Conservation (phyloP, 208 protist genomes). For the Novymonas esmeraldas region DNA sequence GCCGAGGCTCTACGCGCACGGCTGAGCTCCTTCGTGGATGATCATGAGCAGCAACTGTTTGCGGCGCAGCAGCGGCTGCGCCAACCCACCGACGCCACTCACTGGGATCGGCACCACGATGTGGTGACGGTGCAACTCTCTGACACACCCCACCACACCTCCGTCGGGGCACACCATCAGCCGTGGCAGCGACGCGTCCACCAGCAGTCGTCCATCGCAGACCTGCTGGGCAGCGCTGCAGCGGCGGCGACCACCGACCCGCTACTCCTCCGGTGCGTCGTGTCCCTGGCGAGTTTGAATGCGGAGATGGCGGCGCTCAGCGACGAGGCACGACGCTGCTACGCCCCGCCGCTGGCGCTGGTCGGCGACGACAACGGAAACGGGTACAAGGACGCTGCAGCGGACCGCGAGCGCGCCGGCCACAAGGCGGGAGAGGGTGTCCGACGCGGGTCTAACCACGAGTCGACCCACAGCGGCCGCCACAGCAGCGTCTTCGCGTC, state of each 20-base stretch:
- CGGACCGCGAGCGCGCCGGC: not conserved
- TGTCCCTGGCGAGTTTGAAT: slow-evolving; percentile 40
- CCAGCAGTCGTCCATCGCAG: slow-evolving; percentile 42
- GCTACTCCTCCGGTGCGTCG: slow-evolving; percentile 44
- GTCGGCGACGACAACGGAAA: slow-evolving; percentile 49
- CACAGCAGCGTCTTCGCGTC: not conserved
- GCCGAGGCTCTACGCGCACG: slow-evolving; percentile 16
- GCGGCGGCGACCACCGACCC: slow-evolving; percentile 35
- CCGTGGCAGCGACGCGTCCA: slow-evolving; percentile 17
- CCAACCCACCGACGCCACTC: slow-evolving; percentile 47
- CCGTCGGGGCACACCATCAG: slow-evolving; percentile 12
- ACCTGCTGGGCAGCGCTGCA: slow-evolving; percentile 33
- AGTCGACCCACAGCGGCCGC: too few relatives aligned
- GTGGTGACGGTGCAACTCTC: slow-evolving; percentile 38
- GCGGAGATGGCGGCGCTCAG: slow-evolving; percentile 56
- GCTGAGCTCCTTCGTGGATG: slow-evolving; percentile 47
- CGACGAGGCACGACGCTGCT: slow-evolving; percentile 35
- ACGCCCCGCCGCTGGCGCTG: slow-evolving; percentile 50
- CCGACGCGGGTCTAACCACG: too few relatives aligned
- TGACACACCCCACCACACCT: slow-evolving; percentile 7
- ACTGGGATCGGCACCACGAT: slow-evolving; percentile 52
- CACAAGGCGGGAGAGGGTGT: not conserved
- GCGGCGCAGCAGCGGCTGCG: slow-evolving; percentile 55
- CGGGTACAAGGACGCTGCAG: slow-evolving; percentile 7
- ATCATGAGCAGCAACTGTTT: slow-evolving; percentile 60